Conservation (phyloP, 2,329 filamentous ascomycete species). For the Orbilia brochopaga region DNA sequence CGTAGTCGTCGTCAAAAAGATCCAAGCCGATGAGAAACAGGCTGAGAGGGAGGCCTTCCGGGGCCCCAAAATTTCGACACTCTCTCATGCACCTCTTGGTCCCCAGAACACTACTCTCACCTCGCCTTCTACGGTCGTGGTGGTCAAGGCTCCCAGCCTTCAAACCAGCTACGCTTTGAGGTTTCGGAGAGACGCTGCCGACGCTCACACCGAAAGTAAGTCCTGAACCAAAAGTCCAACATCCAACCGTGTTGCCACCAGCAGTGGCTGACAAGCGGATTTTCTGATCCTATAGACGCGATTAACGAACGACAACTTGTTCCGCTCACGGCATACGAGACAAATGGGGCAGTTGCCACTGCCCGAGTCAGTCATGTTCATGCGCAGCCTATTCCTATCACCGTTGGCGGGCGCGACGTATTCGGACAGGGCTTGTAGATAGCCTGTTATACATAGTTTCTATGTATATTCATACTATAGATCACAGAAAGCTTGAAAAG, state of each 20-base stretch:
- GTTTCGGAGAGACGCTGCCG: constrained; percentile 1
- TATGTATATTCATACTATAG: no score
- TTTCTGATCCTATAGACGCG: constrained; percentile 1
- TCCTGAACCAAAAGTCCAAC: constrained; percentile 3
- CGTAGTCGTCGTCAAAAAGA: no score
- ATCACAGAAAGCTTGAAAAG: no score
- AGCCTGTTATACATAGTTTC: no score
- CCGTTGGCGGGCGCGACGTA: not conserved
- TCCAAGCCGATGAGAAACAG: no score
- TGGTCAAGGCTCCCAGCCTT: no score
- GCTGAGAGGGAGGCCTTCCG: no score
- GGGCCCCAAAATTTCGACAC: no score
- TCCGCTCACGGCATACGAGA: constrained; percentile 17
- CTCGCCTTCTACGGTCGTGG: no score
- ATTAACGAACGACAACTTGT: constrained; percentile 10
- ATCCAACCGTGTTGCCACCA: constrained; percentile 2
- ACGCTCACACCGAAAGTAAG: constrained; percentile 6
- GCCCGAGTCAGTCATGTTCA: constrained; percentile 35
- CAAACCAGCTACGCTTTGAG: no score
- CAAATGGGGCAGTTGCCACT: constrained; percentile 15
- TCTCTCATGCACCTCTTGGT: no score
- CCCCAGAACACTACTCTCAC: no score
- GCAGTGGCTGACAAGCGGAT: not conserved
- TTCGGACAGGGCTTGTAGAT: constrained; percentile 3
- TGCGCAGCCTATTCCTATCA: constrained; percentile 10